Evolutionary conservation across 495 filamentous ascomycete genomes (phyloP).

Genomic region (Tuber borchii): DNA sequence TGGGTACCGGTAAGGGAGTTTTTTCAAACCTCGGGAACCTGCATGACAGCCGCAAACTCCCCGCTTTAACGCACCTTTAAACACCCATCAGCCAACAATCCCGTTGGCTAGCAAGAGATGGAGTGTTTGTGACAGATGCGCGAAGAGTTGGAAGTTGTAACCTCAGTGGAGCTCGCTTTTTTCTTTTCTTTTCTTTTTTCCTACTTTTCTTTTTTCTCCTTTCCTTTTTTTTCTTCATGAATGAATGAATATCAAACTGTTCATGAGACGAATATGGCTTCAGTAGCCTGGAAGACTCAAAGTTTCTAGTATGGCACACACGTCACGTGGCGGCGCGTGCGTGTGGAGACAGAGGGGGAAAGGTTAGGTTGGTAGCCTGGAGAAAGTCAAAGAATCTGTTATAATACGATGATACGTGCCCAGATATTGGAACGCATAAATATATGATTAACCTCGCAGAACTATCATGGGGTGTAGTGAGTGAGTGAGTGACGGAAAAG

Average conservation of each 20-base stretch:
- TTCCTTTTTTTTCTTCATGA: neutral
- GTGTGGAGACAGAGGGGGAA: neutral
- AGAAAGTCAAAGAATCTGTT: neutral
- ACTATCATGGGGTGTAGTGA: neutral
- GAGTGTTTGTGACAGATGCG: neutral
- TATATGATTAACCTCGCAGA: conserved; percentile 25
- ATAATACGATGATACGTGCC: conserved; percentile 4
- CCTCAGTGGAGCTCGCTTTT: neutral
- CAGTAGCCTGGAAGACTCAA: conserved; percentile 5
- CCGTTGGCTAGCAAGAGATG: neutral
- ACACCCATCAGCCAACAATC: neutral
- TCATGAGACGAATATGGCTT: conserved; percentile 24
- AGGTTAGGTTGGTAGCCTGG: neutral
- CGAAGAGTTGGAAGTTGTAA: neutral
- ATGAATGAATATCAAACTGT: conserved; percentile 18
- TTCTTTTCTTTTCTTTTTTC: neutral
- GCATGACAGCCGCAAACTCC: neutral
- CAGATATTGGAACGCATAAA: conserved; percentile 20
- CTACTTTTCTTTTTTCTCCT: no score
- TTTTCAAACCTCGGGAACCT: neutral
- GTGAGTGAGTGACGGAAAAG: conserved; percentile 5
- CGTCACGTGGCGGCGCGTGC: no score
- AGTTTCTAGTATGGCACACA: neutral
- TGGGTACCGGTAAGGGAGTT: no score
- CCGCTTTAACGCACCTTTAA: neutral